Evolutionary conservation across 1,284 basidiomycete species (phyloP).

Genomic region (Ganoderma sinense): DNA sequence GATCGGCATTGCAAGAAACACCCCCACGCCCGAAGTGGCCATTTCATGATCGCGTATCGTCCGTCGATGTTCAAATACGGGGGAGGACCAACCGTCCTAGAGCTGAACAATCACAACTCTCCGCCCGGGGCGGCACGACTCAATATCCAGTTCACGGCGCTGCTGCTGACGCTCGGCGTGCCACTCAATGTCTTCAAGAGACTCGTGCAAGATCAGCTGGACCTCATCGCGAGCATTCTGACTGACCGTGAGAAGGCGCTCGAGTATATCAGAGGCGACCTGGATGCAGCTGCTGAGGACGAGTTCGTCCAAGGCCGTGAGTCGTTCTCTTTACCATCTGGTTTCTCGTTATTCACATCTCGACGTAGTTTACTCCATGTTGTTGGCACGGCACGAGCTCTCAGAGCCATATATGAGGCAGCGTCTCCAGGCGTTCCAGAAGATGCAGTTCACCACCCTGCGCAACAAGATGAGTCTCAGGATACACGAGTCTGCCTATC

Average conservation of each 20-base stretch:
- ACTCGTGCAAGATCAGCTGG: slow-evolving; percentile 31
- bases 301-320: slow-evolving; percentile 29
- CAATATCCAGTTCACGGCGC: slow-evolving; percentile 27
- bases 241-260: slow-evolving; percentile 30
- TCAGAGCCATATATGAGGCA: slow-evolving; percentile 27
- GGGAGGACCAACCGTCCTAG: slow-evolving; percentile 31
- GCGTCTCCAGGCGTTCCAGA: slow-evolving; percentile 27
- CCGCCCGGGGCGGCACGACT: slow-evolving; percentile 27
- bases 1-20: slow-evolving; percentile 14
- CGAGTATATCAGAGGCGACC: slow-evolving; percentile 30
- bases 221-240: slow-evolving; percentile 29
- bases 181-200: slow-evolving; percentile 20
- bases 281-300: slow-evolving; percentile 27
- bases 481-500: slow-evolving; percentile 29
- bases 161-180: slow-evolving; percentile 29
- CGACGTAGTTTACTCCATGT: slow-evolving; percentile 26
- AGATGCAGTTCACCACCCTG: slow-evolving; percentile 22
- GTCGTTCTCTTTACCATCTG: neutral
- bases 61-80: slow-evolving; percentile 34
- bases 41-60: slow-evolving; percentile 28
- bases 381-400: slow-evolving; percentile 32
- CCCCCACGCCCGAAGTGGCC: neutral
- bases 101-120: slow-evolving; percentile 29
- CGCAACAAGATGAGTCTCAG: slow-evolving; percentile 29
- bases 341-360: neutral